Base-by-base conservation (phyloP, 441 rosid species). In the Gossypium trilobum region DNA sequence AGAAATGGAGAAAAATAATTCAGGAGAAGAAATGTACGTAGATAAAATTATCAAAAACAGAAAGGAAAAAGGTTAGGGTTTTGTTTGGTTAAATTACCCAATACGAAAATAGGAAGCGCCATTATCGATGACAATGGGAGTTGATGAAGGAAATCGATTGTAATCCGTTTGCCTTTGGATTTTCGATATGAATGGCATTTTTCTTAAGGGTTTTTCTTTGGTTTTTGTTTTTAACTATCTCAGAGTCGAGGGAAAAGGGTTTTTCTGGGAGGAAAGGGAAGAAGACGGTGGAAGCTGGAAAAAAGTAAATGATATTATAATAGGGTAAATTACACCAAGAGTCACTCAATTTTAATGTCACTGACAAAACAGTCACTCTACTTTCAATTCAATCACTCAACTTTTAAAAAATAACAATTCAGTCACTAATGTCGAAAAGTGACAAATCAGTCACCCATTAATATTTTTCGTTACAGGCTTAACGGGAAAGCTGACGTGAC, bases 91-190 rank as follows among this genome's bases (percentile, higher is more conserved):
- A 1, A 11, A 67, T 36, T 85, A 93, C 98, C 98, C 98, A 74
- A 91, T 91, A 68, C 98, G 96, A 79, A 91, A 91, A 83, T 84
- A 87, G 72, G 93, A 91, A 17, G 98, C 93, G 72, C 97, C 98
- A 86, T 93, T 93, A 86, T 91, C 96, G 82, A 93, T 90, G 69
- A 93, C 97, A 62, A 93, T 93, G 76, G 97, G 97, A 63, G 86
- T 84, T 16, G 93, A 67, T 14, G 92, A 51, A 17, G 93, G 83
- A 73, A 87, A 84, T 25, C 66, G 72, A 73, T 65, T 74, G 89
- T 89, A 90, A 84, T 91, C 97, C n/a, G 90, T 63, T 76, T 93
- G 96, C 46, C 95, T 82, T 9, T 85, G 77, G 16, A 84, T 87
- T 71, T 71, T 84, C 19, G 93, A 87, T 8, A 75, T 77, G 74